Conservation (phyloP, 202 grass and related monocot species). For the Elaeis oleifera region DNA sequence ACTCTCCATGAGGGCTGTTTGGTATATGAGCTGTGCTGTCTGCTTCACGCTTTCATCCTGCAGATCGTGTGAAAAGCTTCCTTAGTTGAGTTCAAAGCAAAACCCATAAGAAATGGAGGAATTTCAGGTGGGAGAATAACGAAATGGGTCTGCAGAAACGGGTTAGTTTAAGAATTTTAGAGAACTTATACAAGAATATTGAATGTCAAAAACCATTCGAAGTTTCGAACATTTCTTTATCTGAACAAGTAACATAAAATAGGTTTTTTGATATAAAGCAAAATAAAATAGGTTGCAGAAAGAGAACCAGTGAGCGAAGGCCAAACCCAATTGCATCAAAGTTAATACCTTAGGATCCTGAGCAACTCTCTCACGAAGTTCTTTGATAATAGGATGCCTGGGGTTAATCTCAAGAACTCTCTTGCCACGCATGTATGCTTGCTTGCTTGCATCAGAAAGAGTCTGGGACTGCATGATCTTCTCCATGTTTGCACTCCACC, state of each 20-base stretch:
- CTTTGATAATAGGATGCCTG: slow-evolving; percentile 92
- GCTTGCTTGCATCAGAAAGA: slow-evolving; percentile 73
- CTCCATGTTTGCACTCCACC: slow-evolving; percentile 98
- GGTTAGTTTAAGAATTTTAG: not conserved
- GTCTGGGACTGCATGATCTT: slow-evolving; percentile 98
- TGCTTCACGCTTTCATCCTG: slow-evolving; percentile 60
- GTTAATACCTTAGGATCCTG: slow-evolving; percentile 59
- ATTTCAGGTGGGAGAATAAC: not conserved
- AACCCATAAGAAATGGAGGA: not conserved
- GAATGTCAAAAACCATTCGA: too few species aligned
- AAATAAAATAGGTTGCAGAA: too few species aligned
- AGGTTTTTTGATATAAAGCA: too few species aligned
- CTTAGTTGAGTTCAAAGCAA: not conserved
- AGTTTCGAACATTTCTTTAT: too few species aligned
- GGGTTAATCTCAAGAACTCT: slow-evolving; percentile 93
- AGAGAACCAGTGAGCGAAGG: too few species aligned
- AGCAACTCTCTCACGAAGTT: slow-evolving; percentile 78
- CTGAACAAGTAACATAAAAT: too few species aligned
- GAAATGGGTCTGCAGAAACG: not conserved
- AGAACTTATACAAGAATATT: too few species aligned
- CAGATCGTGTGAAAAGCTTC: not conserved
- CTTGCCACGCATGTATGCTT: slow-evolving; percentile 89
- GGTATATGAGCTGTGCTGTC: slow-evolving; percentile 82
- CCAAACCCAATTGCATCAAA: too few species aligned
- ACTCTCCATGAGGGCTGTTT: slow-evolving; percentile 94